phyloP scores from a whole-genome alignment of 371 early-diverging fungal species.

The Parasitella parasitica region DNA sequence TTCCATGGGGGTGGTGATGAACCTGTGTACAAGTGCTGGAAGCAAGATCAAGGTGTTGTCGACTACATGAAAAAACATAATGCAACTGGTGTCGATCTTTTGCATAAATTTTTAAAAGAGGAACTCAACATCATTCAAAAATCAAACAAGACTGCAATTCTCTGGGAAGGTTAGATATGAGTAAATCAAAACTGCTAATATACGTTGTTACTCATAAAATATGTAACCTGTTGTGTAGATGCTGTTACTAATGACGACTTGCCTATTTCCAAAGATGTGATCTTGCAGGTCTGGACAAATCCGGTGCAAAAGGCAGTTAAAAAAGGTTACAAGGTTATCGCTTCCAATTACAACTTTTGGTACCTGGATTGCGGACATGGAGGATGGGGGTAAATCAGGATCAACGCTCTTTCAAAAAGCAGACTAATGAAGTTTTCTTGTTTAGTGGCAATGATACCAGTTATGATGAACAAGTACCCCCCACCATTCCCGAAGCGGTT shows the following conservation, averaged over 20 bases:
- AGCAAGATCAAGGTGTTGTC: slow-evolving; percentile 35
- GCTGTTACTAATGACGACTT: slow-evolving; percentile 39
- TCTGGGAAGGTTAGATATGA: slow-evolving; percentile 60
- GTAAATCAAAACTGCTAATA: too few relatives aligned
- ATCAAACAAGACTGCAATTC: slow-evolving; percentile 46
- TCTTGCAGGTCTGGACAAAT: slow-evolving; percentile 66
- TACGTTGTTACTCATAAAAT: too few relatives aligned
- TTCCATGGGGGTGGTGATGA: slow-evolving; percentile 76
- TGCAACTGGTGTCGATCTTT: slow-evolving; percentile 36
- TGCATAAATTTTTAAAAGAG: slow-evolving; percentile 33
- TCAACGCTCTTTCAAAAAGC: not conserved
- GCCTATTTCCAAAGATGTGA: slow-evolving; percentile 48
- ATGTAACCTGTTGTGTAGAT: slow-evolving; percentile 16
- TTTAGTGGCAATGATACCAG: slow-evolving; percentile 36
- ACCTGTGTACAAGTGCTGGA: slow-evolving; percentile 70
- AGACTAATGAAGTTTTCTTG: not conserved
- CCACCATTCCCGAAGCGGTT: slow-evolving; percentile 24
- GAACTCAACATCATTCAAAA: slow-evolving; percentile 31
- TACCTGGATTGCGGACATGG: slow-evolving; percentile 75
- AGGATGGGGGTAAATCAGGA: slow-evolving; percentile 44
- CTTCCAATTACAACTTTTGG: slow-evolving; percentile 61
- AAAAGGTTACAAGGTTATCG: slow-evolving; percentile 59
- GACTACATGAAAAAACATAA: slow-evolving; percentile 41
- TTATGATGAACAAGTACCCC: slow-evolving; percentile 41
- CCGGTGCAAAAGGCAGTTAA: slow-evolving; percentile 48